Evolutionary conservation across 352 stramenopile species (phyloP), one percentile per base, ranked within the genome.

Genomic region (Plasmopara muralis): DNA sequence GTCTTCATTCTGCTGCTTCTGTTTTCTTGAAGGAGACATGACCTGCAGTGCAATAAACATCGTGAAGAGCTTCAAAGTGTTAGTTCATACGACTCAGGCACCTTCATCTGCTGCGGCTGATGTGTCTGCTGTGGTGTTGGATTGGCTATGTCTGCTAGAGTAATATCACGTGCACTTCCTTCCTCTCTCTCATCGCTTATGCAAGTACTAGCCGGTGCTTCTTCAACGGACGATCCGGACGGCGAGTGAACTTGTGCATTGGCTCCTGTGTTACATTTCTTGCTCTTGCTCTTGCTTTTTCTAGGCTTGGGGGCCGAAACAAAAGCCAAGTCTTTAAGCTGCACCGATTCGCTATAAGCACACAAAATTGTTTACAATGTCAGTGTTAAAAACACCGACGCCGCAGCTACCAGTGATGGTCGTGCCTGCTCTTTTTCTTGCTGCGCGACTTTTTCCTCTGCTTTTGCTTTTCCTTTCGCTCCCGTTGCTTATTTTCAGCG

Each of bases 291-390:
- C 56, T 87, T 87, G 53, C 53, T 72, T 55, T 88, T 88, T 65
- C 87, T 87, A 9, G 62, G 47, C 47, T 85, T 83, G 33, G 72
- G 72, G 12, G 64, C 62, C 5, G 76, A 70, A 50, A 74, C 77
- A 63, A 90, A 86, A 15, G 80, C 80, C 33, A 90, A 59, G 46
- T 84, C 77, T 55, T 90, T 90, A 6, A 90, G 70, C 53, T 74
- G 57, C 5, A 67, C 64, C n/a, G 68, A 74, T 45, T 89, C 77
- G 38, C 75, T 85, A 55, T n/a, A 43, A 31, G 35, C 15, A 43
- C 10, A 57, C 9, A 41, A 14, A 41, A 25, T 30, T 6, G 41
- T 14, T 14, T 38, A 6, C 53, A 56, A 15, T 14, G n/a, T 56
- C 40, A 60, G 33, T 41, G 16, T 41, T 25, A n/a, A 9, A 29